A percentile compares a stretch with the other conserved stretches of the same genome.
Evolutionary conservation across 192 early-diverging fungal species (phyloP).

Genomic region (Podila epicladia): DNA sequence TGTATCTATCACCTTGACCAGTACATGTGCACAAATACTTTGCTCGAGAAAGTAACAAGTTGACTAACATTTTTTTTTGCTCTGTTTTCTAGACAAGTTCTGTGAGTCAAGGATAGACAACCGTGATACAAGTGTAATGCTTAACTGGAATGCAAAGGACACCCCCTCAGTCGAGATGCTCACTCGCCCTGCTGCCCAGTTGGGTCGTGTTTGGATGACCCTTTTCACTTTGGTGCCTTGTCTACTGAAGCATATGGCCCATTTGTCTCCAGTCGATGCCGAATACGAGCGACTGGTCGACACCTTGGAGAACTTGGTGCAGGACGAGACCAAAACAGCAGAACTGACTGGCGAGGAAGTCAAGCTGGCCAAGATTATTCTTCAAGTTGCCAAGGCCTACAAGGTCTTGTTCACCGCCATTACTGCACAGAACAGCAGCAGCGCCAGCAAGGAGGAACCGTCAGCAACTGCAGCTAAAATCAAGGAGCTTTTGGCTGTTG

Average conservation of each 20-base stretch:
- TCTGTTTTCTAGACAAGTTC: conserved; percentile 41
- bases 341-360: conserved; percentile 31
- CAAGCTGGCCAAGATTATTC: conserved; percentile 31
- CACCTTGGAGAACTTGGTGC: conserved; percentile 7
- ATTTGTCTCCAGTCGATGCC: conserved; percentile 14
- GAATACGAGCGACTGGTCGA: conserved; percentile 25
- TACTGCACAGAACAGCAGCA: conserved; percentile 39
- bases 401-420: conserved; percentile 22
- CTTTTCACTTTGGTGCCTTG: conserved; percentile 36
- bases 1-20: background rate
- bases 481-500: conserved; percentile 20
- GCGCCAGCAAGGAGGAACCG: conserved; percentile 33
- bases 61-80: conserved; percentile 10
- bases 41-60: background rate
- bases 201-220: conserved; percentile 46
- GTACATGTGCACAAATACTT: background rate
- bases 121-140: conserved; percentile 75
- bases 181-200: conserved; percentile 48
- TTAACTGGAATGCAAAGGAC: conserved; percentile 57
- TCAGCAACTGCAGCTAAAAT: conserved; percentile 24
- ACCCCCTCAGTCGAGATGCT: conserved; percentile 46
- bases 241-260: conserved; percentile 38
- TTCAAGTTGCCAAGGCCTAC: conserved; percentile 24
- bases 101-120: conserved; percentile 68
- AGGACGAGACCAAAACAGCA: background rate